Evolutionary conservation across 352 stramenopile species (phyloP), one percentile per base, ranked within the genome.

Genomic region (Phytophthora parvispora): DNA sequence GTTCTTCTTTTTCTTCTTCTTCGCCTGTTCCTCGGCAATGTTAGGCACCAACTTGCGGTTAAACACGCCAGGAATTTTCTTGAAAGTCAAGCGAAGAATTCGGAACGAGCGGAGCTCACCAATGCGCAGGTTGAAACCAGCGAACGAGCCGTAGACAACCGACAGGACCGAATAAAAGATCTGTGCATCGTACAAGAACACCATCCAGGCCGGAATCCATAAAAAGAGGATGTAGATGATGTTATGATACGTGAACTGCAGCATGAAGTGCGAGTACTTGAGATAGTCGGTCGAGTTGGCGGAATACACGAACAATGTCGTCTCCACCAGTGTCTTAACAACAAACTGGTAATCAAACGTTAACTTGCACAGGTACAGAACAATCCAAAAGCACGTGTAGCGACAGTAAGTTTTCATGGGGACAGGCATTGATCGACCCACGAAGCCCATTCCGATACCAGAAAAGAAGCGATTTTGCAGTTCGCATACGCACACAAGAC

Each of bases 331-430:
- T 36, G 64, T 82, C 59, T 96, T 96, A 22, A 96, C 66, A 59
- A 96, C 89, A 49, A 93, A 93, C 64, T 94, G 84, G 73, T 96
- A 96, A 47, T 93, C 86, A 55, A 96, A 94, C n/a, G 69, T 85
- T n/a, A 96, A 60, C 64, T 96, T 96, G 58, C 78, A 72, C 0
- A 86, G 9, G n/a, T 92, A 94, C 45, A 96, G 42, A 10, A 91
- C 65, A 15, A 96, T 67, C 88, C 87, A 96, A 62, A 96, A 96
- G 75, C 88, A 96, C 24, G 83, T 74, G 72, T 96, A 96, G 1
- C 88, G 88, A 38, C 84, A 93, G 62, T 88, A 96, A 6, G 72
- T 75, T 22, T 82, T 87, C 72, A 91, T 88, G 5, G 87, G 86
- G 27, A 96, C 88, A 42, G 83, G 86, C 42, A 96, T 77, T 4